phyloP scores from a whole-genome alignment of 352 stramenopile species.

The Pythium apleroticum region DNA sequence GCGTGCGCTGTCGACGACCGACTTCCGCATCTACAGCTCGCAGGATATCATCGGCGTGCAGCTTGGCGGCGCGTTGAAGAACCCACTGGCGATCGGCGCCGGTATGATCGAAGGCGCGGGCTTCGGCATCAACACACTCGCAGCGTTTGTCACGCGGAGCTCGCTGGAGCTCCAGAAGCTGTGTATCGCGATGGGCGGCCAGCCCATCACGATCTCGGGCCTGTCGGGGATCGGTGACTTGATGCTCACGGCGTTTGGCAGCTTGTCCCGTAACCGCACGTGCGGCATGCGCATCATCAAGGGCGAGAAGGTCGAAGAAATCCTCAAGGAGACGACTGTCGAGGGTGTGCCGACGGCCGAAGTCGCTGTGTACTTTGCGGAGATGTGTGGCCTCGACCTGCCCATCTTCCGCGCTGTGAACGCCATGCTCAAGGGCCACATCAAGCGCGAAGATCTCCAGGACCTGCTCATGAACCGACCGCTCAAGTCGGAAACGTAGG shows the following conservation, averaged over 20 bases:
- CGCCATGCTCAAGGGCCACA: slow-evolving; percentile 79
- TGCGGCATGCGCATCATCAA: slow-evolving; percentile 95
- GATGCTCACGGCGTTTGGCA: slow-evolving; percentile 97
- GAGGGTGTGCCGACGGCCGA: slow-evolving; percentile 96
- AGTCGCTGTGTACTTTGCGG: slow-evolving; percentile 90
- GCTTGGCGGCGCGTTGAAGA: slow-evolving; percentile 97
- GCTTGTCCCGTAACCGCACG: slow-evolving; percentile 93
- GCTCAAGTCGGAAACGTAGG: slow-evolving; percentile 73
- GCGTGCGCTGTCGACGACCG: slow-evolving; percentile 76
- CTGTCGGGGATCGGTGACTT: slow-evolving; percentile 93
- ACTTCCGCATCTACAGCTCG: slow-evolving; percentile 94
- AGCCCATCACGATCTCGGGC: slow-evolving; percentile 94
- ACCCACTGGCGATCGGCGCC: slow-evolving; percentile 96
- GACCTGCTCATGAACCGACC: slow-evolving; percentile 81
- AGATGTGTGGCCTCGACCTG: slow-evolving; percentile 88
- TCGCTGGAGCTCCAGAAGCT: slow-evolving; percentile 96
- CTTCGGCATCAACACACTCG: slow-evolving; percentile 95
- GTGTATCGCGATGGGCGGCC: slow-evolving; percentile 92
- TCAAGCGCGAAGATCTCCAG: slow-evolving; percentile 74
- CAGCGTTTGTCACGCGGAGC: slow-evolving; percentile 94
- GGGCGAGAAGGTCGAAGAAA: slow-evolving; percentile 90
- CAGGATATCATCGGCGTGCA: slow-evolving; percentile 96
- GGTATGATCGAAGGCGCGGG: slow-evolving; percentile 97
- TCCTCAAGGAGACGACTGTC: slow-evolving; percentile 89
- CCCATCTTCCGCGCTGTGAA: slow-evolving; percentile 90